Evolutionary conservation across 805 yeast species (phyloP), one percentile per base, ranked within the genome.

Genomic region (Monosporozyma siamensis): DNA sequence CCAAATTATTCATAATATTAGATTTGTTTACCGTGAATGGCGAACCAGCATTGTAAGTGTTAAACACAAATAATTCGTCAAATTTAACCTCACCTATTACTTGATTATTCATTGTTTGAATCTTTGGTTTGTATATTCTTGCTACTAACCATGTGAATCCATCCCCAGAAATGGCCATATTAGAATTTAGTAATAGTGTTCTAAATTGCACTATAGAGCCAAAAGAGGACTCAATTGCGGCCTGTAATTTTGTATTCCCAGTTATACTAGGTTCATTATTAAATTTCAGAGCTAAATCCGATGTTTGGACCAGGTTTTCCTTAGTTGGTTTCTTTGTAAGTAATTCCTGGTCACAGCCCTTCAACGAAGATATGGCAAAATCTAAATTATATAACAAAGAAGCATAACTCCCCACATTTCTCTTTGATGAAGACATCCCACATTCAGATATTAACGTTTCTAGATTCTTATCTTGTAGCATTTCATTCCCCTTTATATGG

Each of bases 121-220:
- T 37, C 17, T 44, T 26, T 8, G 44, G 35, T 26, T 47, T 40
- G 26, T 47, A 48, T 43, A 59, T 56, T 46, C 69, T 64, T 8
- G 90, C 94, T 18, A 88, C 80, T 15, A 92, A 67, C 92, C 97
- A 92, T 9, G 89, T 83, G 63, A 73, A 79, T 3, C 98, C 98
- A 61, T 86, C 90, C 40, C 97, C 97, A 47, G 81, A 77, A 47
- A 87, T 75, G 4, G 82, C 73, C 39, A 69, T 64, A 9, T 90
- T 86, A 1, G 92, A 78, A 44, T 76, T 74, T 45, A 84, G 56
- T 35, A 92, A 62, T 38, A 85, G 70, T 1, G 83, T 75, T 51
- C 82, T 73, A 58, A 92, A 80, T 58, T 87, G 94, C 12, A 72
- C 75, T 8, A 86, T 48, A 0, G 89, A 78, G 6, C 95, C 95